Conservation (phyloP, 306 rosid species). For the Cajanus cajan region DNA sequence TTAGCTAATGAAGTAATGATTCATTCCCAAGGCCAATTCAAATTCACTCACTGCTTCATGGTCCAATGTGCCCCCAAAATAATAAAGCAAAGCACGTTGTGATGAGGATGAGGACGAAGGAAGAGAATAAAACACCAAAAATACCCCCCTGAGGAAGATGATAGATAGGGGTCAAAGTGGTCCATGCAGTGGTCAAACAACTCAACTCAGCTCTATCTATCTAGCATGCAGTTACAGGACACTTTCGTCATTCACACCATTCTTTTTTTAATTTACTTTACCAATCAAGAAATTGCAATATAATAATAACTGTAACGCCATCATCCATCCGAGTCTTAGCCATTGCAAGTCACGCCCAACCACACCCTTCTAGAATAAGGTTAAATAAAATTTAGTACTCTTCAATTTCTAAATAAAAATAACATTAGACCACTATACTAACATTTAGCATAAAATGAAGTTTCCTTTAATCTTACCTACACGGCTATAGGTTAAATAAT, state of each 20-base stretch:
- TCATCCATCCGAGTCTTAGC: constrained; percentile 32
- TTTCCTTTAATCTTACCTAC: background rate
- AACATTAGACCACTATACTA: background rate
- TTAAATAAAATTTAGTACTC: background rate
- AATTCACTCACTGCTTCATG: background rate
- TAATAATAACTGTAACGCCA: too few relatives aligned
- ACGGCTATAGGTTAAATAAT: background rate
- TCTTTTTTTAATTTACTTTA: too few relatives aligned
- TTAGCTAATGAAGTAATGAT: background rate
- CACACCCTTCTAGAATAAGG: constrained; percentile 2
- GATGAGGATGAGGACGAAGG: background rate
- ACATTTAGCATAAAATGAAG: background rate
- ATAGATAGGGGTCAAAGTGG: constrained; percentile 43
- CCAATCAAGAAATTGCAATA: background rate
- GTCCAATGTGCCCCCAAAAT: background rate
- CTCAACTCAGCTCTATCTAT: constrained; percentile 5
- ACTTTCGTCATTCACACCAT: constrained; percentile 34
- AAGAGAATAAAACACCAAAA: constrained; percentile 25
- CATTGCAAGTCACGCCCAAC: constrained; percentile 21
- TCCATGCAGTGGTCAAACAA: constrained; percentile 54
- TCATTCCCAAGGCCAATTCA: constrained; percentile 10
- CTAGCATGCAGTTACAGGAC: constrained; percentile 25
- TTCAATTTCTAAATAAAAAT: background rate
- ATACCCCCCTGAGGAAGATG: constrained; percentile 15
- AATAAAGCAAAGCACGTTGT: background rate